Percentiles rank a stretch among this genome's conserved stretches.
Conservation (phyloP, 2,329 filamentous ascomycete genomes). For the Epichloe uncinata region DNA sequence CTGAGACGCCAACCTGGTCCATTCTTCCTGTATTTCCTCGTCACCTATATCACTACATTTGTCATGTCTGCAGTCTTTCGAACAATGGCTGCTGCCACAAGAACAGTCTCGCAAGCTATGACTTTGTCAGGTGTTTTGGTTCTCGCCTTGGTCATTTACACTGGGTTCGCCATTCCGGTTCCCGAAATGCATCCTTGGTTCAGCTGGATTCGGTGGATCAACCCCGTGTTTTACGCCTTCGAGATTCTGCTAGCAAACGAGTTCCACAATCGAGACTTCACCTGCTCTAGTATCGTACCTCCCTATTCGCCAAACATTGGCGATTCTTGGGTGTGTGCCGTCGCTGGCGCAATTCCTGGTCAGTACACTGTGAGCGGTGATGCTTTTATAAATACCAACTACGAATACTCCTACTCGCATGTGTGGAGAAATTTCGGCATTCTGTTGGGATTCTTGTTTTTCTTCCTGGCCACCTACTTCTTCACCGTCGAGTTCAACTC, state of each 20-base stretch:
- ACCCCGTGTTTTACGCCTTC: slow-evolving; percentile 62
- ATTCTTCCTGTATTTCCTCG: slow-evolving; percentile 67
- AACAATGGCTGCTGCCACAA: slow-evolving; percentile 56
- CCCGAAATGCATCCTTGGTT: slow-evolving; percentile 59
- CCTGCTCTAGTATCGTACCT: slow-evolving; percentile 39
- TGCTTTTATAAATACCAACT: slow-evolving; percentile 42
- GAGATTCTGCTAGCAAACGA: slow-evolving; percentile 64
- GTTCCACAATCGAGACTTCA: slow-evolving; percentile 43
- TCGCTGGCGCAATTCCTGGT: slow-evolving; percentile 41
- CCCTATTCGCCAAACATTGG: slow-evolving; percentile 29
- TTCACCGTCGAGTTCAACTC: slow-evolving; percentile 52
- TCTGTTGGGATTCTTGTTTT: slow-evolving; percentile 47
- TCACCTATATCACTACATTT: slow-evolving; percentile 54
- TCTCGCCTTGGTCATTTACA: slow-evolving; percentile 46
- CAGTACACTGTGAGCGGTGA: slow-evolving; percentile 44
- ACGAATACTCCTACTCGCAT: slow-evolving; percentile 42
- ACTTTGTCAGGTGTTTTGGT: slow-evolving; percentile 39
- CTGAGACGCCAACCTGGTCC: slow-evolving; percentile 44
- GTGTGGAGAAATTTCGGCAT: slow-evolving; percentile 60
- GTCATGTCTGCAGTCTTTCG: slow-evolving; percentile 68
- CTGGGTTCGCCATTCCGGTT: slow-evolving; percentile 40
- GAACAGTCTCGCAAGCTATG: slow-evolving; percentile 48
- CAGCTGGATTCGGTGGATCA: slow-evolving; percentile 62
- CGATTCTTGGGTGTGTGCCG: slow-evolving; percentile 37
- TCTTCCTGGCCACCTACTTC: slow-evolving; percentile 52